Evolutionary conservation across 495 filamentous ascomycete species (phyloP).

Genomic region (Penicillium waksmanii): DNA sequence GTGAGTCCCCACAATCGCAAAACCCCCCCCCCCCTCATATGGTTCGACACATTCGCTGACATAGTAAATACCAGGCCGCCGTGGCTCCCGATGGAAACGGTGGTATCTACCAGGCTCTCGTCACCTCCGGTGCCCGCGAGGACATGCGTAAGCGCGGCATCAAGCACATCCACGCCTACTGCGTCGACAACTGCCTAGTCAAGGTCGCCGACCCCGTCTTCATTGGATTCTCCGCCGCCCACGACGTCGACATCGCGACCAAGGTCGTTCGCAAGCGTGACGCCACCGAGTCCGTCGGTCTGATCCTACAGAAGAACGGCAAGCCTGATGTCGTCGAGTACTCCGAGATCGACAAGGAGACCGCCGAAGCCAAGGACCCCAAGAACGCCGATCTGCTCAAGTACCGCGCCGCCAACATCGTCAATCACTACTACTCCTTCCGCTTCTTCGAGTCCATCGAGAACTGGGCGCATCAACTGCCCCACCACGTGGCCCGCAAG

Average conservation of each 20-base stretch:
- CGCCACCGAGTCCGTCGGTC: conserved; percentile 93
- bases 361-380: conserved; percentile 85
- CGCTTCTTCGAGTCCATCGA: conserved; percentile 90
- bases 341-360: conserved; percentile 89
- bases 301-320: conserved; percentile 94
- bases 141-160: conserved; percentile 91
- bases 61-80: conserved; percentile 59
- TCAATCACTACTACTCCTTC: conserved; percentile 99
- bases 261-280: conserved; percentile 99
- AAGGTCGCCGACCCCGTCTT: conserved; percentile 96
- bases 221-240: conserved; percentile 87
- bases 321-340: conserved; percentile 98
- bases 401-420: conserved; percentile 98
- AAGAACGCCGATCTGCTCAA: conserved; percentile 83
- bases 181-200: conserved; percentile 98
- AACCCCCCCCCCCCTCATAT: background rate
- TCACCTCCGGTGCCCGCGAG: conserved; percentile 77
- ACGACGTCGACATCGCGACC: conserved; percentile 93
- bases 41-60: conserved; percentile 13
- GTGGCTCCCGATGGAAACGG: conserved; percentile 99
- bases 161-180: conserved; percentile 95
- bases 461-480: conserved; percentile 79
- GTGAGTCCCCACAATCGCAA: conserved; percentile 41
- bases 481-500: conserved; percentile 95
- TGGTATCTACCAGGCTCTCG: conserved; percentile 91